phyloP scores from a whole-genome alignment of 129 eudicot genomes.

The Cynara cardunculus region DNA sequence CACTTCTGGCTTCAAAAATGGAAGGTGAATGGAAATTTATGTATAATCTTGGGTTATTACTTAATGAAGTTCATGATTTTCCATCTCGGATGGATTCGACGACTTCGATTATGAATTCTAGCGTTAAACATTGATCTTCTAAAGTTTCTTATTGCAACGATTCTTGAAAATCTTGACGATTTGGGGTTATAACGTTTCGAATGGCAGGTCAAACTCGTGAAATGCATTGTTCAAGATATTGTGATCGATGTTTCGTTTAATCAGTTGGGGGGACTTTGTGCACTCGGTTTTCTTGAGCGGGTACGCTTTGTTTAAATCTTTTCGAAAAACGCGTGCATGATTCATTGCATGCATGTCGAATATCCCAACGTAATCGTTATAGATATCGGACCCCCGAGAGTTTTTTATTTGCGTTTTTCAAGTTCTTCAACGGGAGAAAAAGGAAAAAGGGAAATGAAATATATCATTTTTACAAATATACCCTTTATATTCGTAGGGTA shows the following conservation, averaged over 20 bases:
- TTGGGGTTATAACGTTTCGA: conserved; percentile 12
- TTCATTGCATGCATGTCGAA: neutral
- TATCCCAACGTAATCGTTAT: neutral
- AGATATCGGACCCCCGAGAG: neutral
- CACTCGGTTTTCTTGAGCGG: conserved; percentile 95
- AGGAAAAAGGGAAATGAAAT: neutral
- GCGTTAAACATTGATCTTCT: neutral
- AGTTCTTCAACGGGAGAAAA: neutral
- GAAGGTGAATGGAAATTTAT: neutral
- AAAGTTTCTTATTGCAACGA: conserved; percentile 1
- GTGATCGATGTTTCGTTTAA: conserved; percentile 78
- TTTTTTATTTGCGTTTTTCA: neutral
- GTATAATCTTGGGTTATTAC: neutral
- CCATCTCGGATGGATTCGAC: neutral
- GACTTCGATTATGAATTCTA: neutral
- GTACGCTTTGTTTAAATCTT: conserved; percentile 28
- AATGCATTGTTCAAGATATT: conserved; percentile 58
- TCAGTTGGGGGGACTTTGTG: conserved; percentile 83
- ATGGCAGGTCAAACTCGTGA: conserved; percentile 87
- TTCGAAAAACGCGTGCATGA: neutral
- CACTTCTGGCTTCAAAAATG: neutral
- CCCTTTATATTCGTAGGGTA: neutral
- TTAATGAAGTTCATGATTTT: neutral
- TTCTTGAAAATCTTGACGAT: neutral
- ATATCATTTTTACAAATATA: neutral